These are phyloP conservation scores for Zygnema circumcarinatum DNA, from an alignment of 139 green algal genomes.

Conservation along the genomic window DNA sequence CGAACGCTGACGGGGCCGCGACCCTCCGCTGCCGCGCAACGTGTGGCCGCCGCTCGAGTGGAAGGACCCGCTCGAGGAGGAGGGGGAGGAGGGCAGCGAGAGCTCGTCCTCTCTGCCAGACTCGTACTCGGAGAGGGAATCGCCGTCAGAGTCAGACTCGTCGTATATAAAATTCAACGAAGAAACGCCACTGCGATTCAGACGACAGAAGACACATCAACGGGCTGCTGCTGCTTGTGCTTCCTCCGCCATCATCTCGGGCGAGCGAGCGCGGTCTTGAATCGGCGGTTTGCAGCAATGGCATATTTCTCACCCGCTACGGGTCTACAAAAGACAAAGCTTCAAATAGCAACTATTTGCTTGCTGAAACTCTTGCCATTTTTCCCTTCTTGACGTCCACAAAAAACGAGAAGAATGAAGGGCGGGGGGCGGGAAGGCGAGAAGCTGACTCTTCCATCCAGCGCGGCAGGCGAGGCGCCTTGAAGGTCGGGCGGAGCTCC, in stretches of 20 bases:
- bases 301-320: too few relatives aligned
- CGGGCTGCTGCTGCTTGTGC: too few relatives aligned
- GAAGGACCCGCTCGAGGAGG: not conserved
- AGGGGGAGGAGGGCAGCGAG: not conserved
- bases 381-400: too few relatives aligned
- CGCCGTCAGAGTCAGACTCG: not conserved
- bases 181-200: not conserved
- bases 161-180: not conserved
- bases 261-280: too few relatives aligned
- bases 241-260: too few relatives aligned
- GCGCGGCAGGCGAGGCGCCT: slow-evolving; percentile 7
- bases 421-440: not conserved
- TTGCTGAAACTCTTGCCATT: too few relatives aligned
- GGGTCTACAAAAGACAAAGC: too few relatives aligned
- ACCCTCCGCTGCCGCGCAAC: not conserved
- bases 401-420: too few relatives aligned
- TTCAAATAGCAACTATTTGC: too few relatives aligned
- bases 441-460: slow-evolving; percentile 49
- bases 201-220: slow-evolving; percentile 10
- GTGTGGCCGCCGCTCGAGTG: not conserved
- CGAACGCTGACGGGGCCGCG: not conserved
- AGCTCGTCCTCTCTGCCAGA: not conserved
- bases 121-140: not conserved
- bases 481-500: slow-evolving; percentile 43
- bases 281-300: too few relatives aligned